Evolutionary conservation across 768 basidiomycete species (phyloP), one percentile per base, ranked within the genome.

Genomic region (Filobasidium wieringae): DNA sequence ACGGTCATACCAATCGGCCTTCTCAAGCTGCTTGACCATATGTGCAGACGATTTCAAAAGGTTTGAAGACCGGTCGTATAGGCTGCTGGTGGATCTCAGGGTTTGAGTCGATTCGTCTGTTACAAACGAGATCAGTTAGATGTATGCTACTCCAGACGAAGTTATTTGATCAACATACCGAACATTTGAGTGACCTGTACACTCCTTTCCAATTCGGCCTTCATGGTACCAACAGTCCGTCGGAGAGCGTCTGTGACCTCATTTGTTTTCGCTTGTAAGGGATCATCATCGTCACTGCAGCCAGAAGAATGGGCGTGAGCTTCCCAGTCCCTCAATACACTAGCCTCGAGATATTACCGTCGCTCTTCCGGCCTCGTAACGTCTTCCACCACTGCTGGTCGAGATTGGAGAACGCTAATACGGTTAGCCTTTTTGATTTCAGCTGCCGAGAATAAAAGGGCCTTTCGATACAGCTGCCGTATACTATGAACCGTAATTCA

Each of bases 1-100:
- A 6, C 92, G 85, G 76, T 99, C 95, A 19, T 92, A 77, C 82
- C 87, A 85, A 77, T 97, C 92, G 15, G 90, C 81, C 59, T 85
- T 84, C 74, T 95, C 88, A 49, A 99, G 82, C 0, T 84, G 82
- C 14, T 84, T 87, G 63, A 97, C 83, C 61, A 99, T 81, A 27
- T 85, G 80, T 66, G 86, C 86, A 2, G 91, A 93, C 43, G 85
- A 83, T 51, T 78, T 76, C 70, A 96, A 81, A 56, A 92, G 69
- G 52, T 78, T 77, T 33, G 79, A 79, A 59, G 93, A 82, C 4
- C 47, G 78, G 66, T 89, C 86, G 66, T 96, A 90, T 12, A 85
- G 81, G 7, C 79, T 74, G 0, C 85, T 85, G 0, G 92, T 82
- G 2, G 85, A 80, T 7, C 79, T 78, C 5, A 99, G 80, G 14